Base-by-base conservation (phyloP, 2,329 filamentous ascomycete species). In the Colletotrichum sublineola region DNA sequence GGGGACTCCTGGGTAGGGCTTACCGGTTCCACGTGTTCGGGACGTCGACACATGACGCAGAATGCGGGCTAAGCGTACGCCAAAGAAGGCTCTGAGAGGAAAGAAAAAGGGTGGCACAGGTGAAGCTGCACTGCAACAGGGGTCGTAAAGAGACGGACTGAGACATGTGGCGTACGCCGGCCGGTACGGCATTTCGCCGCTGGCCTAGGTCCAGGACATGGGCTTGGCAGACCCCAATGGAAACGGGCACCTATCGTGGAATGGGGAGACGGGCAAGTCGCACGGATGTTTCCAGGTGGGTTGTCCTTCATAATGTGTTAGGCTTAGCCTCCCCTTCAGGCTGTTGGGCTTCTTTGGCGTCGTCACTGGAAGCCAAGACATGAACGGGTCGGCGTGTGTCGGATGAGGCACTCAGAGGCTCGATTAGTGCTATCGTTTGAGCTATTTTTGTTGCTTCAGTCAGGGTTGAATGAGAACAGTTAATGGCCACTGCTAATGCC, bases 1-100 rank as follows among this genome's bases (percentile, higher is more conserved):
- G 64, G 57, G 58, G 53, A 50, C 31, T 42, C n/a, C 40, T 11
- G 42, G 31, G 56, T 18, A 33, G 29, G 44, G 42, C 24, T 38
- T 48, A 12, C n/a, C 24, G 44, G 64, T 63, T 64, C 69, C 69
- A 72, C 69, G 69, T 64, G 60, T 36, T 60, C 68, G 69, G 69
- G 69, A 69, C 46, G 46, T 33, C 46, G 36, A 36, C 18, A 50
- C 8, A 14, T 40, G 33, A 52, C 18, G 18, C n/a, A 38, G 18
- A 55, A 24, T 48, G 29, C 20, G 15, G 20, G 14, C 36, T 29
- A 18, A 20, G 18, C 20, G 44, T 38, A 29, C 18, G 48, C 29
- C 31, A 5, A 33, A 67, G 15, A 40, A 72, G 66, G 53, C 69
- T 63, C 42, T 24, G 50, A 31, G 48, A 38, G 58, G 58, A 69